Percentiles rank a stretch among this genome's conserved stretches.
Evolutionary conservation across 2,329 filamentous ascomycete species (phyloP).

Genomic region (Parastagonospora nodorum): DNA sequence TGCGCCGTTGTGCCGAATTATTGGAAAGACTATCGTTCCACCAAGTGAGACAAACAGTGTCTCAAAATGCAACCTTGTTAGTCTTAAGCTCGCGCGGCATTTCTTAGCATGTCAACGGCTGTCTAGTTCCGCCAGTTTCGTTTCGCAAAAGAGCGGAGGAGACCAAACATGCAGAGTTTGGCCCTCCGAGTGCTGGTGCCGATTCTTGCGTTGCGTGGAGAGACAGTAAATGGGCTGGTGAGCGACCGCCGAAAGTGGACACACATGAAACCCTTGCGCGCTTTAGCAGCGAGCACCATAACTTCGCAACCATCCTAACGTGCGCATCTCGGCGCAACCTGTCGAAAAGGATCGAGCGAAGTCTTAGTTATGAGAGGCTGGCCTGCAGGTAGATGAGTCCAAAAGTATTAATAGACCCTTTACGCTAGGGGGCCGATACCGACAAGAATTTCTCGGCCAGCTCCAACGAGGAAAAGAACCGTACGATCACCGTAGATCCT

Average conservation of each 20-base stretch:
- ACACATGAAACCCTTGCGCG: background rate
- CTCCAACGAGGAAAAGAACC: background rate
- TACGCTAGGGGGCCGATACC: background rate
- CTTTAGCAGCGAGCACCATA: too few species aligned
- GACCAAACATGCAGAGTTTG: conserved; percentile 4
- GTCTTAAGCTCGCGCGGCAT: conserved; percentile 6
- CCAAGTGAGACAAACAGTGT: conserved; percentile 2
- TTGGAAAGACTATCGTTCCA: background rate
- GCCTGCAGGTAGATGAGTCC: background rate
- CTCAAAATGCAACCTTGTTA: conserved; percentile 3
- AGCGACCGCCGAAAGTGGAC: background rate
- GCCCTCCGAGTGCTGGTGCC: background rate
- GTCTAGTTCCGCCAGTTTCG: background rate
- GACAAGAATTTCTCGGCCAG: background rate
- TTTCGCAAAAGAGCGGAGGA: conserved; percentile 1
- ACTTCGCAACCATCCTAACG: too few species aligned
- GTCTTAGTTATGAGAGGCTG: background rate
- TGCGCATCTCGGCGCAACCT: too few species aligned
- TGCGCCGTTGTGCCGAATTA: too few species aligned
- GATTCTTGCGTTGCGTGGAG: background rate
- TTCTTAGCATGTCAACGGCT: conserved; percentile 4
- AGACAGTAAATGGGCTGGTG: background rate
- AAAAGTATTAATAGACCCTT: background rate
- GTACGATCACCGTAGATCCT: background rate
- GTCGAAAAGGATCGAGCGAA: too few species aligned